These are phyloP conservation scores for Xerocomellus amylosporus DNA, from an alignment of 768 basidiomycete species.

Conservation along the genomic window DNA sequence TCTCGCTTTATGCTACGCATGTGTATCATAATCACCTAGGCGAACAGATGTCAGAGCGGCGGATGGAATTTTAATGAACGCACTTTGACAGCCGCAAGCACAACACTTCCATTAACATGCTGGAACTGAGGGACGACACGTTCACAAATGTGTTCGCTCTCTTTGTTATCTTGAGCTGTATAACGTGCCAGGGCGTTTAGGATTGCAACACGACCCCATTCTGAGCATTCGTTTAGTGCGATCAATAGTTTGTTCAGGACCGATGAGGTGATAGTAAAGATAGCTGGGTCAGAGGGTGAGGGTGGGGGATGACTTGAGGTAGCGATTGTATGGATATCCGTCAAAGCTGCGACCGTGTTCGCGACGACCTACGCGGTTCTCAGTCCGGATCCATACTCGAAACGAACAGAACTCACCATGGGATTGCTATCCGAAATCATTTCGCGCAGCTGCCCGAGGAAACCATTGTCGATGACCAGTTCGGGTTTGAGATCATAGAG, in stretches of 20 bases:
- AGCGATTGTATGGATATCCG: conserved; percentile 84
- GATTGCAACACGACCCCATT: conserved; percentile 97
- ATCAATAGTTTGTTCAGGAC: conserved; percentile 89
- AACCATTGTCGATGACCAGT: conserved; percentile 92
- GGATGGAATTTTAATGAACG: conserved; percentile 12
- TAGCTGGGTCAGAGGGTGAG: conserved; percentile 56
- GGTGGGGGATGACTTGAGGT: conserved; percentile 48
- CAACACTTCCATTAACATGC: conserved; percentile 93
- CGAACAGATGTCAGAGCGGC: not conserved
- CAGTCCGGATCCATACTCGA: not conserved
- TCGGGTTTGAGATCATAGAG: conserved; percentile 96
- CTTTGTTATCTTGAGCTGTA: conserved; percentile 80
- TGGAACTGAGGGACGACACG: conserved; percentile 98
- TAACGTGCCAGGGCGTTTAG: conserved; percentile 85
- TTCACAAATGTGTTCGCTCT: conserved; percentile 98
- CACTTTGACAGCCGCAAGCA: conserved; percentile 94
- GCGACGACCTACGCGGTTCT: conserved; percentile 78
- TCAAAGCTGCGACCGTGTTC: conserved; percentile 89
- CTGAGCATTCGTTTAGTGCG: conserved; percentile 95
- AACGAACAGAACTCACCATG: conserved; percentile 60
- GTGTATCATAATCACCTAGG: conserved; percentile 95
- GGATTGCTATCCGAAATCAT: conserved; percentile 96
- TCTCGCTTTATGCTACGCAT: conserved; percentile 80
- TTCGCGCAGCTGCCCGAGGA: conserved; percentile 82
- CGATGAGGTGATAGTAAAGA: conserved; percentile 79